Base-by-base conservation (phyloP, 1,139 yeast genomes). In the Magnusiomyces sp. region DNA sequence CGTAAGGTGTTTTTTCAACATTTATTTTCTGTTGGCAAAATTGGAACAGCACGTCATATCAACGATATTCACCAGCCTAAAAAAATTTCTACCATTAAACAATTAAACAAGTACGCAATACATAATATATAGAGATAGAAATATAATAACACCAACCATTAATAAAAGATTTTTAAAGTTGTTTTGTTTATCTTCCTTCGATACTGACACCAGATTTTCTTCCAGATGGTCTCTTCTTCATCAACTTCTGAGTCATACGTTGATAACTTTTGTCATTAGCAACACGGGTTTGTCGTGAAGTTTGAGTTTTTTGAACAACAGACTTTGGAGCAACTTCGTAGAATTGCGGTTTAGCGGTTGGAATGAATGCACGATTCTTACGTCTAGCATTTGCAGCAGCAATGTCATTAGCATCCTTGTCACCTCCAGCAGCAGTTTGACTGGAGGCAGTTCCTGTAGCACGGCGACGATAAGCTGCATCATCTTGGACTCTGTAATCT, bases 341-440 rank as follows among this genome's bases (percentile, higher is more conserved):
- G 53, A 92, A 95, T 6, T 89, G 81, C 2, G 95, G 83, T 58
- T 94, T 79, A 45, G 90, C 90, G 44, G 83, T 80, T 23, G 97
- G 97, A 50, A 92, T 92, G 40, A 95, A 95, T 10, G 97, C 97
- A 67, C 97, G 79, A 67, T 86, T 85, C 68, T 95, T 80, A 43
- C 71, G 60, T 57, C 81, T 89, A n/a, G 97, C 96, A 60, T 87
- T 83, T 63, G 84, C 92, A 70, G 88, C 96, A 62, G 88, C 89
- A 55, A 85, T 73, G 2, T 87, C 69, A 65, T 76, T 79, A 65
- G 82, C 71, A 60, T 69, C 53, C 37, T 42, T 42, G 13, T 58
- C 44, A 53, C 53, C 53, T 60, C 56, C 58, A 59, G 57, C 39
- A 11, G 51, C 49, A 17, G 45, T 43, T 13, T 41, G 43, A 17